phyloP scores from a whole-genome alignment of 73 alveolate genomes.

The Uronychia setigera region DNA sequence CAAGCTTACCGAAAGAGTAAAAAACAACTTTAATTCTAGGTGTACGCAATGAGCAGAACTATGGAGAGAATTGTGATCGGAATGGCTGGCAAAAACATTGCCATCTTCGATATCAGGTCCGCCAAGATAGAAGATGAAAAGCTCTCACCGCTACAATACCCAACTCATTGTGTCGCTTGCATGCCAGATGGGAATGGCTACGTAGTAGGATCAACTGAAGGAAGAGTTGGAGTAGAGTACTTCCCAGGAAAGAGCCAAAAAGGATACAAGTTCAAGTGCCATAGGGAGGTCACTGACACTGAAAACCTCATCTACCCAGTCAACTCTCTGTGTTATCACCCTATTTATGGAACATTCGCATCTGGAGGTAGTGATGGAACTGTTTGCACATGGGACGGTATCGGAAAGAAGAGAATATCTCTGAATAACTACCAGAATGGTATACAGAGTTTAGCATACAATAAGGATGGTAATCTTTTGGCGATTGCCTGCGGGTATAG shows the following conservation, averaged over 20 bases:
- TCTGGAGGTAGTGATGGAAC: constrained; percentile 85
- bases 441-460: not conserved
- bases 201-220: constrained; percentile 87
- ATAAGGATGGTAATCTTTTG: constrained; percentile 4
- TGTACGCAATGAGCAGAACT: constrained; percentile 67
- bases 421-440: constrained; percentile 20
- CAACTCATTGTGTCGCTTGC: constrained; percentile 68
- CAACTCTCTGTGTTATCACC: constrained; percentile 76
- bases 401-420: constrained; percentile 63
- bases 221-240: constrained; percentile 81
- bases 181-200: constrained; percentile 78
- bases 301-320: constrained; percentile 74
- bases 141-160: constrained; percentile 73
- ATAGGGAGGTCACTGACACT: constrained; percentile 62
- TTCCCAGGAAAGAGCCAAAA: constrained; percentile 59
- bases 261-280: constrained; percentile 73
- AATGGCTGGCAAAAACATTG: constrained; percentile 64
- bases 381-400: constrained; percentile 74
- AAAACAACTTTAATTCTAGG: constrained; percentile 13
- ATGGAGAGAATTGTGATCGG: constrained; percentile 62
- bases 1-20: constrained; percentile 63
- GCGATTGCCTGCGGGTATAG: constrained; percentile 8
- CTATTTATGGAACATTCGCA: constrained; percentile 71
- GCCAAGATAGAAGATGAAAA: constrained; percentile 55
- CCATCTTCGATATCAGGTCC: constrained; percentile 60